Evolutionary conservation across 1,139 yeast species (phyloP).

Genomic region (Blastobotrys aristatus): DNA sequence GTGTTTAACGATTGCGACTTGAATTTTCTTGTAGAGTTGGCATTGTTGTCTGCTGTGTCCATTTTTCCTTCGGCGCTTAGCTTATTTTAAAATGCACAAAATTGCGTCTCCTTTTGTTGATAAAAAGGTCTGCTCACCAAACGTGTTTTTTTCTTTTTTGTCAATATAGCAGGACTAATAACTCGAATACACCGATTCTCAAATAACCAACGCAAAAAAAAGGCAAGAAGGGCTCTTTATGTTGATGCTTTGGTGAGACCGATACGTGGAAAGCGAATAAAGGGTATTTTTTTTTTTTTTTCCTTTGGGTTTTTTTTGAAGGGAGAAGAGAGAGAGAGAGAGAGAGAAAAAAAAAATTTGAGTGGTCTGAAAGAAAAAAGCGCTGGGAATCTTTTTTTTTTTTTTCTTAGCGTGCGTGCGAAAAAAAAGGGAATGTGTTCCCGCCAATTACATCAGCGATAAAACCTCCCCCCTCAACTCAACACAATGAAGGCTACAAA

Average conservation of each 20-base stretch:
- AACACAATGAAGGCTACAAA: background rate
- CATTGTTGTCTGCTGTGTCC: slow-evolving; percentile 3
- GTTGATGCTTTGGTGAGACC: too few relatives aligned
- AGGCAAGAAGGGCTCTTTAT: too few relatives aligned
- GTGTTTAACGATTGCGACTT: slow-evolving; percentile 37
- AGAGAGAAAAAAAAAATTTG: background rate
- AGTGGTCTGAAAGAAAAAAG: background rate
- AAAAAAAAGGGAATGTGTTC: too few relatives aligned
- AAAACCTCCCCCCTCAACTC: too few relatives aligned
- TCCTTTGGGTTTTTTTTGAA: background rate
- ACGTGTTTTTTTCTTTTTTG: too few relatives aligned
- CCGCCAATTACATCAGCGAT: too few relatives aligned
- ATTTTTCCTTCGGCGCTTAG: slow-evolving; percentile 3
- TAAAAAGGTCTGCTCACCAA: too few relatives aligned
- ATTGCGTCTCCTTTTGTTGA: background rate
- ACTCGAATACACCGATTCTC: too few relatives aligned
- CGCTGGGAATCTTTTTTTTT: background rate
- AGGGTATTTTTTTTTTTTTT: background rate
- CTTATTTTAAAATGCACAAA: background rate
- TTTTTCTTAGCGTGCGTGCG: background rate
- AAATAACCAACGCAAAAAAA: too few relatives aligned
- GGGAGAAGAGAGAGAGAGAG: background rate
- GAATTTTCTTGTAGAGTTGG: slow-evolving; percentile 28
- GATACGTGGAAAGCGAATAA: too few relatives aligned
- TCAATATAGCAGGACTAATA: too few relatives aligned